Percentiles rank a stretch among this genome's conserved stretches.
Conservation (phyloP, 495 filamentous ascomycete species). For the Neurospora sp. region DNA sequence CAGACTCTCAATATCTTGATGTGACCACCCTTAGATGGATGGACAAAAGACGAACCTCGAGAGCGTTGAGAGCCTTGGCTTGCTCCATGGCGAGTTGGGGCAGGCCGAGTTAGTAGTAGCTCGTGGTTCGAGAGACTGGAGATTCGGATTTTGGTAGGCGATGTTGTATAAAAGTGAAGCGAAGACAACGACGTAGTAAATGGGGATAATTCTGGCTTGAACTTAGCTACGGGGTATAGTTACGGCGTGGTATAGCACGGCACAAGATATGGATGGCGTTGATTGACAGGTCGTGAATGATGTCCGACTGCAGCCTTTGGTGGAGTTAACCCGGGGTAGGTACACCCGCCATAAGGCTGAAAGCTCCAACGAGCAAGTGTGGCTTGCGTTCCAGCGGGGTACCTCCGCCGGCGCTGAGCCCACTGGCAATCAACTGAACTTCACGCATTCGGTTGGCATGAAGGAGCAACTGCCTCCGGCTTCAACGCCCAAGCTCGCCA, state of each 20-base stretch:
- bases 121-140: neutral
- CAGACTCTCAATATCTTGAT: neutral
- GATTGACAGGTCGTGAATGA: neutral
- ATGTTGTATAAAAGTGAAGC: neutral
- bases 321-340: neutral
- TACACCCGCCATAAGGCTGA: neutral
- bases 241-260: neutral
- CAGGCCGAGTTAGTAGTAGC: neutral
- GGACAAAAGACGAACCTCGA: conserved; percentile 36
- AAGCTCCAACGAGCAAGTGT: neutral
- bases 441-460: neutral
- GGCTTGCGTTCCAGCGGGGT: neutral
- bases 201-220: neutral
- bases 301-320: neutral
- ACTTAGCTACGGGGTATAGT: neutral
- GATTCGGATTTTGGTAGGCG: neutral
- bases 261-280: neutral
- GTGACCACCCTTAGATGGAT: neutral
- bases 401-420: neutral
- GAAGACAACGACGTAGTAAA: neutral
- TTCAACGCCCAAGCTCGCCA: neutral
- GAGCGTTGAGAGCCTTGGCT: conserved; percentile 71
- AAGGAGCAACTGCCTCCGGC: neutral
- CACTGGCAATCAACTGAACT: neutral
- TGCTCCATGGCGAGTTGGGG: conserved; percentile 59